Conservation (phyloP, 768 basidiomycete genomes). For the Pulveroboletus sp. region DNA sequence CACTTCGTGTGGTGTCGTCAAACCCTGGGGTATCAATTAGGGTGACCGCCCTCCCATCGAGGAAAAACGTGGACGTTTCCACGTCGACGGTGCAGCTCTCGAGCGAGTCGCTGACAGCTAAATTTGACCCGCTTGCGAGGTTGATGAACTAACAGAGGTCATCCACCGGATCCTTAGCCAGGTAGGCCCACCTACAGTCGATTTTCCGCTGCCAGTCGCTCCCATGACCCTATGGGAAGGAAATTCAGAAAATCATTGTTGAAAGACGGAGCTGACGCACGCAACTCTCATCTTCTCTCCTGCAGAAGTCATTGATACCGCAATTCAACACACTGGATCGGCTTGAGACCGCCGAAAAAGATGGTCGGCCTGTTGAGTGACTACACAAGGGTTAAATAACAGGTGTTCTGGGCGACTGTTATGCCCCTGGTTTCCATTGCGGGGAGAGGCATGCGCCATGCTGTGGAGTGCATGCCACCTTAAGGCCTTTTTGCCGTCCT, state of each 20-base stretch:
- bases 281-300: conserved; percentile 17
- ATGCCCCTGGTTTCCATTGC: neutral
- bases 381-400: neutral
- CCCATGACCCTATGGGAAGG: conserved; percentile 20
- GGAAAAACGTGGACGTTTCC: conserved; percentile 36
- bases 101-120: conserved; percentile 23
- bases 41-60: conserved; percentile 40
- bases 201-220: conserved; percentile 24
- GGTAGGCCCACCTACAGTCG: conserved; percentile 13
- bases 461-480: neutral
- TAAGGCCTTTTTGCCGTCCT: neutral
- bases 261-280: conserved; percentile 8
- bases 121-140: conserved; percentile 15
- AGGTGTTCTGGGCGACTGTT: neutral
- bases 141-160: conserved; percentile 19
- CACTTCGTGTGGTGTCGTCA: conserved; percentile 47
- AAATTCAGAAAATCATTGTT: conserved; percentile 1
- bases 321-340: neutral
- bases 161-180: neutral
- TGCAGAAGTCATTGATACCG: conserved; percentile 5
- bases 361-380: too few relatives aligned
- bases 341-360: neutral
- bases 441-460: neutral
- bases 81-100: conserved; percentile 26
- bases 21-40: conserved; percentile 62